phyloP scores from a whole-genome alignment of 371 early-diverging fungal genomes.

The Mucor lusitanicus region DNA sequence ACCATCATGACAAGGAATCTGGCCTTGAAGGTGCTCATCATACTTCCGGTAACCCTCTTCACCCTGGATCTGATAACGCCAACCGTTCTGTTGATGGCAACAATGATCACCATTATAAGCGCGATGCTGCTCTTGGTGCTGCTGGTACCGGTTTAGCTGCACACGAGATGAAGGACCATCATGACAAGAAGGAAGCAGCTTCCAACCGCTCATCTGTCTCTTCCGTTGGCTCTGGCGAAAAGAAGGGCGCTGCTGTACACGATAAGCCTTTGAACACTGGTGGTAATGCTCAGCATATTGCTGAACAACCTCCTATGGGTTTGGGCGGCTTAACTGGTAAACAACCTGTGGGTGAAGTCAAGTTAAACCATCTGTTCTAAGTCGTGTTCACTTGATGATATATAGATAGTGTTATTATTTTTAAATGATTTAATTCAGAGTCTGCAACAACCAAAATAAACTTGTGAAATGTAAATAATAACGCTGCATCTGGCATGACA shows the following conservation, averaged over 20 bases:
- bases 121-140: slow-evolving; percentile 3
- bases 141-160: slow-evolving; percentile 15
- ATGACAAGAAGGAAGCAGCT: not conserved
- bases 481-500: not conserved
- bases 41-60: too few species aligned
- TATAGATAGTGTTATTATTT: not conserved
- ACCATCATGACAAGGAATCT: not conserved
- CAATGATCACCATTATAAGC: not conserved
- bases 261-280: slow-evolving; percentile 27
- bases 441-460: not conserved
- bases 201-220: not conserved
- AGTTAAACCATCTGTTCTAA: slow-evolving; percentile 25
- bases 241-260: not conserved
- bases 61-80: not conserved
- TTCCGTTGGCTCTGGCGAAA: not conserved
- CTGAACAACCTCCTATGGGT: slow-evolving; percentile 27
- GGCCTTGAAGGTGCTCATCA: too few species aligned
- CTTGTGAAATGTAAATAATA: not conserved
- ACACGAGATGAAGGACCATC: slow-evolving; percentile 4
- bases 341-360: slow-evolving; percentile 39
- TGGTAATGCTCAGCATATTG: slow-evolving; percentile 29
- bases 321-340: slow-evolving; percentile 34
- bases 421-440: not conserved
- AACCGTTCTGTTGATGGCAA: not conserved
- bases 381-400: not conserved